These are phyloP conservation scores for Tylopilus sp. DNA, from an alignment of 1,284 basidiomycete genomes.

Conservation along the genomic window DNA sequence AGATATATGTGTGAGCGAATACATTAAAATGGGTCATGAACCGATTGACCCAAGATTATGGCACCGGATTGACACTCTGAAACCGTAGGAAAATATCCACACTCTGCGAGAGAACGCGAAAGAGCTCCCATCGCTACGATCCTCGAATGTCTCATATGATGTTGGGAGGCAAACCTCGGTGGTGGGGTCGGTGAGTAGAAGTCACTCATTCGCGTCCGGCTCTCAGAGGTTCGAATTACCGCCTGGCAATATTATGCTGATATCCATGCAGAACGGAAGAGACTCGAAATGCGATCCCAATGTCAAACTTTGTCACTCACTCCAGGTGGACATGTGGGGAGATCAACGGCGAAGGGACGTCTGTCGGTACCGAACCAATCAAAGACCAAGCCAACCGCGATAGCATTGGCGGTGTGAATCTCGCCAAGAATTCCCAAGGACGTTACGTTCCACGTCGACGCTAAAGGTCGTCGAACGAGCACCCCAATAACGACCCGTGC, in stretches of 20 bases:
- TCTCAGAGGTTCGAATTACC: not conserved
- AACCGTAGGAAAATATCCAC: slow-evolving; percentile 9
- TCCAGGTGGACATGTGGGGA: not conserved
- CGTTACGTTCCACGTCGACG: not conserved
- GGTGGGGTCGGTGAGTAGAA: not conserved
- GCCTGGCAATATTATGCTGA: too few species aligned
- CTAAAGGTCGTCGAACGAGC: not conserved
- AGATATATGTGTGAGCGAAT: slow-evolving; percentile 17
- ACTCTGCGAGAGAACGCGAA: not conserved
- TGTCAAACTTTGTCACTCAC: not conserved
- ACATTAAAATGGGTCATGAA: slow-evolving; percentile 10
- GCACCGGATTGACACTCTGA: slow-evolving; percentile 9
- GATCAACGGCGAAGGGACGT: not conserved
- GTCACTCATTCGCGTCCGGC: not conserved
- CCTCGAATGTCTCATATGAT: not conserved
- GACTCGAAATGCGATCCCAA: too few species aligned
- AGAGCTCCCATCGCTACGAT: slow-evolving; percentile 3
- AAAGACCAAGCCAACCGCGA: not conserved
- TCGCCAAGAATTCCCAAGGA: not conserved
- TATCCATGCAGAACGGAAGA: not conserved
- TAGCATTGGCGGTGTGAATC: slow-evolving; percentile 1
- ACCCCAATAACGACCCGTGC: not conserved
- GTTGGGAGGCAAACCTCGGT: not conserved
- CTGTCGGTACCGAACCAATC: not conserved
- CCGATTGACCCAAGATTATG: slow-evolving; percentile 10